Evolutionary conservation across 2,329 filamentous ascomycete species (phyloP), one percentile per base, ranked within the genome.

Genomic region (Curvularia verruculosa): DNA sequence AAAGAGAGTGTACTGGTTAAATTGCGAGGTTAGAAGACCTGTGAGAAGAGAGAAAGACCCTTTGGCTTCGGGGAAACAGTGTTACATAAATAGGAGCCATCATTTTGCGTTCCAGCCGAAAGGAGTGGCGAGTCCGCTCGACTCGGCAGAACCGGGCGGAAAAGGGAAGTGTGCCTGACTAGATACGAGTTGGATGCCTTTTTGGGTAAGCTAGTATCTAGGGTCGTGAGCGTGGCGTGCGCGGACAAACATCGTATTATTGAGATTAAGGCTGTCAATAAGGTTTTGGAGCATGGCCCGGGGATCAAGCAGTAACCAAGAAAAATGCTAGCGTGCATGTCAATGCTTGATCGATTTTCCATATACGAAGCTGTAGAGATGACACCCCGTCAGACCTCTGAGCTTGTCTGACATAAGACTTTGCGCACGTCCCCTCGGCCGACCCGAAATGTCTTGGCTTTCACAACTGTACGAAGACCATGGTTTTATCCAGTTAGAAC

Each of bases 1-100:
- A 63, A 64, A 66, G 56, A 49, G 63, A 66, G 59, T 64, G 63
- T 66, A 62, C 24, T 59, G 59, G 61, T 65, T 65, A 51, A 57
- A 50, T 64, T 64, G 57, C 56, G 48, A 64, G 58, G 63, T 65
- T 64, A 49, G 48, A 60, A 58, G 52, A 62, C 63, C 54, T 64
- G 52, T 60, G 59, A 61, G 61, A 54, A 64, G 59, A 62, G 57
- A 59, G 53, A 63, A 59, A 65, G 54, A 19, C 54, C 21, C 58
- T 52, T 65, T 54, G 58, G 57, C 61, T 64, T 50, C 36, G 58
- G 58, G 60, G 58, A 43, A 60, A 51, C 58, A 59, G 55, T 55
- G 55, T 60, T 62, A 60, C 64, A 60, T 58, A 60, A 65, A 60
- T 58, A 64, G 55, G 59, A 64, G 56, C 45, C 54, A 57, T 62